Conservation (phyloP, 2,329 filamentous ascomycete genomes). For the Aspergillus pseudoviridinutans region DNA sequence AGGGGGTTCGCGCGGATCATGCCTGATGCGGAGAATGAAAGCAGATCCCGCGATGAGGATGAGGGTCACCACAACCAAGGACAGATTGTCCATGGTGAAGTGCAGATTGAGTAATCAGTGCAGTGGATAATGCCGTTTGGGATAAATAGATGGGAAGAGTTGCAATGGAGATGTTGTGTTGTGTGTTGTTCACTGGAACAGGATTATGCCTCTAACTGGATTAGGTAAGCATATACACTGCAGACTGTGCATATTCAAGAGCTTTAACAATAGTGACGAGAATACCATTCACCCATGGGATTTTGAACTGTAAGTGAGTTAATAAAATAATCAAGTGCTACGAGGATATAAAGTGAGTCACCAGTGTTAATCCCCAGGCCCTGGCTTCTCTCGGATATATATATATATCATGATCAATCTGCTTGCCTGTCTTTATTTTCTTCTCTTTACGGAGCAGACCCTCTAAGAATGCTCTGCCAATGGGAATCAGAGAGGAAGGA, state of each 20-base stretch:
- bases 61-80: background rate
- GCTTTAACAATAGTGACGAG: background rate
- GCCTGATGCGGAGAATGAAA: background rate
- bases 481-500: too few relatives aligned
- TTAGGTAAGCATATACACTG: background rate
- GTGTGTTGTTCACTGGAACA: background rate
- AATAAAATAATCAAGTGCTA: background rate
- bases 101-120: background rate
- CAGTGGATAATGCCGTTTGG: background rate
- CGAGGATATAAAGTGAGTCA: background rate
- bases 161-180: background rate
- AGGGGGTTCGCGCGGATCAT: constrained; percentile 26
- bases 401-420: background rate
- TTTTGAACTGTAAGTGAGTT: background rate
- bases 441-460: too few relatives aligned
- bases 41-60: background rate
- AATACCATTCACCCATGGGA: background rate
- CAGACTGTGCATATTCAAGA: background rate
- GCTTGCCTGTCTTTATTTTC: too few relatives aligned
- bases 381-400: background rate
- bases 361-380: background rate
- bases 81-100: background rate
- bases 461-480: too few relatives aligned
- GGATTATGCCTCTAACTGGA: background rate
- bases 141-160: background rate